Evolutionary conservation across 148 eudicot species (phyloP), one percentile per base, ranked within the genome.

Genomic region (Diospyros lotus): DNA sequence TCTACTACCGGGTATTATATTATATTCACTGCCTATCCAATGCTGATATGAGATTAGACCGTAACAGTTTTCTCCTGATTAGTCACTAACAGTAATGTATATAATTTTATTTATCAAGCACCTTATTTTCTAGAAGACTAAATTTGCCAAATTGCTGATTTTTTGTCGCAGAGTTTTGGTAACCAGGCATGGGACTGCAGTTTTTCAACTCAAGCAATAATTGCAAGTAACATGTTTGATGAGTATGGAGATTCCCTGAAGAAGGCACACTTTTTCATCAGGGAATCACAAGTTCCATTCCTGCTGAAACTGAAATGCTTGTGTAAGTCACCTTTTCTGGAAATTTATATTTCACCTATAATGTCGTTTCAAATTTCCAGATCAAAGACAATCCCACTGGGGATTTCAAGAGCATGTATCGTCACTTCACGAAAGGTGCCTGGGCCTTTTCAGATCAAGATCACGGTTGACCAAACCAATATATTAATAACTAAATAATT

Each of bases 381-480:
- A 52, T 82, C 43, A 79, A 79, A 59, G 80, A 84, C 52, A 84
- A 84, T 59, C 87, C 84, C 2, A 38, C 10, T 1, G 87, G 82
- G 11, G 82, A 84, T 64, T 84, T 67, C 58, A 65, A n/a, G 53
- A 51, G 53, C n/a, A 81, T 81, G 87, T 79, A 78, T 69, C 84
- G 87, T 12, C 80, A 81, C 44, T 72, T 81, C 43, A 78, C 82
- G 28, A 84, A 79, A 81, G 87, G 87, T 9, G 68, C 80, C 2
- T 84, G 87, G 87, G 76, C 84, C 18, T 84, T 84, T 72, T 78
- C 84, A 4, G 84, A 81, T 64, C 87, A 81, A 81, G 87, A 84
- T 79, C 82, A 81, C 42, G 82, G 87, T 1, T 84, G 82, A 80
- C 28, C 28, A 28, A 28, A 28, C 28, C 28, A 28, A 28, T 28